phyloP scores from a whole-genome alignment of 257 asterid genomes.

The Fraxinus pennsylvanica region DNA sequence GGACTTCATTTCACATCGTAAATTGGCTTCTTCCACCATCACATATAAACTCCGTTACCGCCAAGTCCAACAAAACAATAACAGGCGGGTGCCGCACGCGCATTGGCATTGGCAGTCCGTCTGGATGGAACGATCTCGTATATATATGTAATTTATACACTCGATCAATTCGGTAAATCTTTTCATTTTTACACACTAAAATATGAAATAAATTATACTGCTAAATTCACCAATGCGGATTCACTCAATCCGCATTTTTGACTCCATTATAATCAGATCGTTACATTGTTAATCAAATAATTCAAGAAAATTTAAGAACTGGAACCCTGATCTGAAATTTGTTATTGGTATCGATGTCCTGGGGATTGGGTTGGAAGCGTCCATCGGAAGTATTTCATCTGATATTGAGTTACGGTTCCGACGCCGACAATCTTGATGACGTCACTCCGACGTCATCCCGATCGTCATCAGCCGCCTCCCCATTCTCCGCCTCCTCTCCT shows the following conservation, averaged over 20 bases:
- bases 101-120: constrained; percentile 33
- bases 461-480: constrained; percentile 54
- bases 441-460: constrained; percentile 60
- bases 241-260: constrained; percentile 30
- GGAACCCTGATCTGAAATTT: constrained; percentile 29
- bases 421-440: constrained; percentile 68
- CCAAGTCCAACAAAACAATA: constrained; percentile 27
- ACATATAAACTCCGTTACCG: constrained; percentile 23
- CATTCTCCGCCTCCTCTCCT: constrained; percentile 49
- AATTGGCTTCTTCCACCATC: no score
- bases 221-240: constrained; percentile 31
- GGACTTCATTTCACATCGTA: no score
- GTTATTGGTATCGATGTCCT: constrained; percentile 67
- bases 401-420: constrained; percentile 76
- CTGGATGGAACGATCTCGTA: constrained; percentile 6
- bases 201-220: constrained; percentile 1
- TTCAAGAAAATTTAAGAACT: constrained; percentile 6
- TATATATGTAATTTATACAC: background rate
- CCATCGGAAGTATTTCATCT: constrained; percentile 87
- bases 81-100: constrained; percentile 20
- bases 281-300: constrained; percentile 1
- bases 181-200: background rate
- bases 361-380: constrained; percentile 99
- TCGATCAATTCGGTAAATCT: background rate
- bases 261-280: constrained; percentile 29